Base-by-base conservation (phyloP, 257 asterid genomes). In the Nicotiana sylvestris region DNA sequence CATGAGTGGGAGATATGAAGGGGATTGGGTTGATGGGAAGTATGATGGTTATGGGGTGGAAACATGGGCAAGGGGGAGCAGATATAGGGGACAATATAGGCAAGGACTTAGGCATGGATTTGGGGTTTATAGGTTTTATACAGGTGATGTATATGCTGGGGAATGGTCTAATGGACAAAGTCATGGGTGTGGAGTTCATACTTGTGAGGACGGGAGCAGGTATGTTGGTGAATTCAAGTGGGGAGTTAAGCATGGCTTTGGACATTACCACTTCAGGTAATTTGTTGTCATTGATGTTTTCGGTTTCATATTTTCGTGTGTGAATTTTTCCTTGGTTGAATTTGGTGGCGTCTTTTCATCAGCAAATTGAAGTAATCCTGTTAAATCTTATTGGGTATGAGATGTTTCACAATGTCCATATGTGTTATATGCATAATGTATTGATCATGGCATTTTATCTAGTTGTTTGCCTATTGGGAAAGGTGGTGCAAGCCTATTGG, bases 1-100 rank as follows among this genome's bases (percentile, higher is more conserved):
- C 84, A 91, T 94, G 97, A 92, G 97, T 85, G 98, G 99, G 83
- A 87, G 84, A 67, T 89, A 83, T 77, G 90, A 89, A 62, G 92
- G 92, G 70, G 91, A 89, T 86, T 89, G 92, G 92, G 82, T 88
- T 18, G 92, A 88, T 69, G 92, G 89, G 15, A 87, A 86, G 86
- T 86, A 87, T 77, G 91, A 89, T 81, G 92, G 92, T 1, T 85
- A 86, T 85, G 92, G 91, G 25, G 85, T 88, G 2, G 92, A 89
- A 83, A 89, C 89, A n/a, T 89, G 92, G 92, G 92, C 91, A 17
- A 85, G 87, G 66, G 92, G 91, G 65, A 88, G 92, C 43, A 81
- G 90, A 62, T 88, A 89, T 72, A 62, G 89, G 53, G 92, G 92
- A 46, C 91, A 88, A 80, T 89, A 88, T 74, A 86, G 85, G 81